These are phyloP conservation scores for Mycena indigotica DNA, from an alignment of 768 basidiomycete genomes.

Conservation along the genomic window DNA sequence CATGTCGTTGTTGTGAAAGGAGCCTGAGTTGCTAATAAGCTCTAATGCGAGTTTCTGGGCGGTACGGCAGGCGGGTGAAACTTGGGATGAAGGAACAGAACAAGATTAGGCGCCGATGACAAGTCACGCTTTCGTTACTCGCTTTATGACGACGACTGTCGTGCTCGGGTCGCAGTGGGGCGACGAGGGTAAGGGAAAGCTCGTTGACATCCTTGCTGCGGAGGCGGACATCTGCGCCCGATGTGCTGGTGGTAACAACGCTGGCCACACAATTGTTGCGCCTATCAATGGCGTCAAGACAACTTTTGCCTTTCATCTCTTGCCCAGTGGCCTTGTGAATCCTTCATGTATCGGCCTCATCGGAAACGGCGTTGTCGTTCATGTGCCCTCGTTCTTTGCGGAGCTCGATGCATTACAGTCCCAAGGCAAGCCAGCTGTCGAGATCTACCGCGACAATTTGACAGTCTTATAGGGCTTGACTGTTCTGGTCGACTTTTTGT, in stretches of 20 bases:
- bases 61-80: no score
- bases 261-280: constrained; percentile 96
- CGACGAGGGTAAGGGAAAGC: constrained; percentile 92
- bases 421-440: constrained; percentile 59
- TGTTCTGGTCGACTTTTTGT: constrained; percentile 85
- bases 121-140: constrained; percentile 4
- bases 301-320: constrained; percentile 92
- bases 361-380: constrained; percentile 94
- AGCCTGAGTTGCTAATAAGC: no score
- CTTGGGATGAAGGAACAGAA: not conserved
- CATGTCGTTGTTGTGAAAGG: no score
- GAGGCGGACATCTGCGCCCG: constrained; percentile 91
- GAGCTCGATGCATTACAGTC: constrained; percentile 85
- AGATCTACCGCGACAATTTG: not conserved
- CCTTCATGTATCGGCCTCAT: constrained; percentile 83
- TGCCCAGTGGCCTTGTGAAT: constrained; percentile 95
- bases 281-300: constrained; percentile 71
- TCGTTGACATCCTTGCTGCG: constrained; percentile 93
- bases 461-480: constrained; percentile 69
- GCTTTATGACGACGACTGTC: constrained; percentile 51
- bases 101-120: not conserved
- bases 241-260: constrained; percentile 98
- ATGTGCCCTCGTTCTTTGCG: constrained; percentile 91
- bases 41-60: no score
- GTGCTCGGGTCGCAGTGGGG: constrained; percentile 92